Base-by-base conservation (phyloP, 257 asterid species). In the Capsicum chinense region DNA sequence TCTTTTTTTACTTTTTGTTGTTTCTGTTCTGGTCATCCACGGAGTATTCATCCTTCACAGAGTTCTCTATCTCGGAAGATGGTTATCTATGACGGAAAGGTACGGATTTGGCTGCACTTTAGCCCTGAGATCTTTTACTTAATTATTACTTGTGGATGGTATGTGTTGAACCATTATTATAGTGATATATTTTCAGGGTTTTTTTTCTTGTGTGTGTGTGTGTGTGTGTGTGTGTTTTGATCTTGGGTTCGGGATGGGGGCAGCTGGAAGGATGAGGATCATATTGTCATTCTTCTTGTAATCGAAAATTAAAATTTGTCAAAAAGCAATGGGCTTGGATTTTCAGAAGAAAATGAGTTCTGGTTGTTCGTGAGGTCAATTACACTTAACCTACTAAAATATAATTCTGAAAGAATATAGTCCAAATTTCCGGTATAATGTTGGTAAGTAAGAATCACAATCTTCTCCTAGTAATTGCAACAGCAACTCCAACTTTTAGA, bases 61-160 rank as follows among this genome's bases (percentile, higher is more conserved):
- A 70, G 54, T 48, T 14, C 83, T 33, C 19, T 39, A 66, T 79
- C 69, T 37, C 89, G 87, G 78, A 88, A 80, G 89, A 88, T 85
- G 93, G 54, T 93, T 69, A 89, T 91, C 83, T 90, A 85, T 48
- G 90, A 86, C 84, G 95, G 95, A 42, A 90, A 92, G 95, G 97
- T 93, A 85, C 13, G 8, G 44, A 79, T 47, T 39, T 52, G 47
- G 10, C 81, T 54, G 44, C 50, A 54, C 50, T 78, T 52, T 54
- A 26, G 50, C 33, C 21, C 33, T 78, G 16, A 54, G 16, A 1
- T 78, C 33, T 78, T 54, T 78, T 35, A 37, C 9, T 33, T 39
- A 12, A 50, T 15, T 48, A 52, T 19, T 83, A 35, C 48, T 37
- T 68, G 52, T 68, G 52, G 76, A 68, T 39, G 78, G 0, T 42